These are phyloP conservation scores for Tanozyma kutaoensis DNA, from an alignment of 805 yeast species.

Conservation along the genomic window DNA sequence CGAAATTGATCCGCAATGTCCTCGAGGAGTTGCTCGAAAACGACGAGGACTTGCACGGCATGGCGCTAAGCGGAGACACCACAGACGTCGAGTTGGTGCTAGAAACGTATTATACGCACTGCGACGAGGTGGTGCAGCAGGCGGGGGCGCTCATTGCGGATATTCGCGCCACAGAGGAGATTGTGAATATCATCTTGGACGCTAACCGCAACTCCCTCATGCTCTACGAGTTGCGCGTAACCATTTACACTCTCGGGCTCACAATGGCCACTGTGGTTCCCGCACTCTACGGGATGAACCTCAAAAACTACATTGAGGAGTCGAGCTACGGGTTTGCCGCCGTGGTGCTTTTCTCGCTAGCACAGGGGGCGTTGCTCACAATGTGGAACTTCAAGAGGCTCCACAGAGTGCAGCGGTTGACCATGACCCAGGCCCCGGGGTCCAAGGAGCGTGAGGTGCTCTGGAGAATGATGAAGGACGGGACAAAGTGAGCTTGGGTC, in stretches of 20 bases:
- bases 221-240: conserved; percentile 72
- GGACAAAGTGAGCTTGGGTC: too few relatives aligned
- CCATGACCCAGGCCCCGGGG: conserved; percentile 25
- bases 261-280: conserved; percentile 79
- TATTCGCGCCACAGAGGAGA: conserved; percentile 83
- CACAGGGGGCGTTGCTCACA: conserved; percentile 43
- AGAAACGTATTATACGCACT: conserved; percentile 82
- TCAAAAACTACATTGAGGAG: conserved; percentile 67
- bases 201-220: conserved; percentile 83
- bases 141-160: conserved; percentile 74
- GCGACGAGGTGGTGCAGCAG: conserved; percentile 88
- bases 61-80: conserved; percentile 48
- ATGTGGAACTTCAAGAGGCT: conserved; percentile 42
- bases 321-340: conserved; percentile 48
- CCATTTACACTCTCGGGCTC: conserved; percentile 74
- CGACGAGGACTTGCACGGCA: conserved; percentile 71
- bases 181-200: conserved; percentile 81
- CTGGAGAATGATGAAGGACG: too few relatives aligned
- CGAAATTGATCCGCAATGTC: conserved; percentile 63
- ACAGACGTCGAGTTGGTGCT: conserved; percentile 79
- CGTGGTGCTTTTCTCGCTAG: conserved; percentile 37
- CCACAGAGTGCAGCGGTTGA: conserved; percentile 49
- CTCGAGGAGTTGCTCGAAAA: conserved; percentile 75
- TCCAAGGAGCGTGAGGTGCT: too few relatives aligned
- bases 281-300: conserved; percentile 82